These are phyloP conservation scores for Colletotrichum navitas DNA, from an alignment of 2,329 filamentous ascomycete species.

Conservation along the genomic window DNA sequence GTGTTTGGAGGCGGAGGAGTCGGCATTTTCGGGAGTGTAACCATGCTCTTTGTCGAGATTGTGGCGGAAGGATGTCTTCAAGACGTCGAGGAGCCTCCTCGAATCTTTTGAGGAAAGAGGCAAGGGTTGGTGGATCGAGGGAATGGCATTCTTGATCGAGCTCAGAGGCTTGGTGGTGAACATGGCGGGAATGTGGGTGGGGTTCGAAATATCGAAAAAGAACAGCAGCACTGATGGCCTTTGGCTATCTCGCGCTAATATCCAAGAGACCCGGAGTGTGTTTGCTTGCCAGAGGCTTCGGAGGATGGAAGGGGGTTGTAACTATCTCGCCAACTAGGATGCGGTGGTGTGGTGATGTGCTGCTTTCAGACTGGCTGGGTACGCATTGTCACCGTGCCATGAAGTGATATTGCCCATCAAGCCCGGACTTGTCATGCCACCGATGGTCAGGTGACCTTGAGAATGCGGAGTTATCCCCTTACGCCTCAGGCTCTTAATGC, in stretches of 20 bases:
- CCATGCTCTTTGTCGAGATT: conserved; percentile 71
- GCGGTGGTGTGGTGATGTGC: not conserved
- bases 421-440: conserved; percentile 25
- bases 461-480: not conserved
- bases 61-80: conserved; percentile 69
- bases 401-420: conserved; percentile 19
- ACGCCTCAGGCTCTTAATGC: conserved; percentile 10
- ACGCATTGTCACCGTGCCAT: conserved; percentile 27
- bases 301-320: not conserved
- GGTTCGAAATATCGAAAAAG: not conserved
- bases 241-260: not conserved
- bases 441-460: conserved; percentile 27
- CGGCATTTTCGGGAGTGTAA: conserved; percentile 52
- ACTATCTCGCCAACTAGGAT: not conserved
- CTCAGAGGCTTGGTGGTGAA: conserved; percentile 53
- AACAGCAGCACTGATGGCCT: conserved; percentile 4
- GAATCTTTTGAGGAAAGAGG: conserved; percentile 64
- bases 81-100: conserved; percentile 66
- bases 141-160: conserved; percentile 57
- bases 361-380: conserved; percentile 4
- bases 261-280: not conserved
- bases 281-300: not conserved
- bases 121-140: conserved; percentile 64
- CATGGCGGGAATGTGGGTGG: conserved; percentile 46
- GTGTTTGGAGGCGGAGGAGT: conserved; percentile 38